phyloP scores from a whole-genome alignment of 78 protist genomes.

The Acrasis kona region DNA sequence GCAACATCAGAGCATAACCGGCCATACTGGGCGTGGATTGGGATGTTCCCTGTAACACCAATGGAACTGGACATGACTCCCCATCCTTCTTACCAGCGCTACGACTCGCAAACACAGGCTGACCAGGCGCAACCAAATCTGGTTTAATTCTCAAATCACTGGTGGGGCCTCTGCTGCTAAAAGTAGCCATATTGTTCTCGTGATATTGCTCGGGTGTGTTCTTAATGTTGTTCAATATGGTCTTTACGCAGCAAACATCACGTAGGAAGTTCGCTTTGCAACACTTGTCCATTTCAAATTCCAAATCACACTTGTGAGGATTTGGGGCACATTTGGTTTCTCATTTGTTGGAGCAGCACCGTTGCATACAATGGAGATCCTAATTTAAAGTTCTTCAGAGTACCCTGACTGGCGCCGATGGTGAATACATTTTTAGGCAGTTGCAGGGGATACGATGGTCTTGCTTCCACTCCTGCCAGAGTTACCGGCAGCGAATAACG shows the following conservation, averaged over 20 bases:
- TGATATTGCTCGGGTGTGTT: not conserved
- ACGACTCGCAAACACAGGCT: not conserved
- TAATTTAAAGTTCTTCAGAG: too few relatives aligned
- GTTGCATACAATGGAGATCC: too few relatives aligned
- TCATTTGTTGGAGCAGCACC: too few relatives aligned
- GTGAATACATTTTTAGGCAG: constrained; percentile 18
- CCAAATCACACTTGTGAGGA: too few relatives aligned
- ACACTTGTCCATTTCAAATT: too few relatives aligned
- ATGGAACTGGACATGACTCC: too few relatives aligned
- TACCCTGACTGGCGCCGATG: too few relatives aligned
- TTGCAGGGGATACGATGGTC: not conserved
- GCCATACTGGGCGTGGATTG: constrained; percentile 28
- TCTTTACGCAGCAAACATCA: too few relatives aligned
- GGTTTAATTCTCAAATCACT: not conserved
- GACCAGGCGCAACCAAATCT: constrained; percentile 2
- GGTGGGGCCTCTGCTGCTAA: not conserved
- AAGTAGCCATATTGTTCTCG: not conserved
- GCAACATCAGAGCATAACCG: constrained; percentile 6
- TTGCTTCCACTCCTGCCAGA: not conserved
- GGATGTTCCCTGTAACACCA: not conserved
- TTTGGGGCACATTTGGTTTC: too few relatives aligned
- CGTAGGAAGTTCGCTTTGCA: too few relatives aligned
- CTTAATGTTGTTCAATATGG: too few relatives aligned
- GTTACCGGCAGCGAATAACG: not conserved
- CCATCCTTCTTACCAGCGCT: too few relatives aligned